Base-by-base conservation (phyloP, 768 basidiomycete species). In the Termitomyces bulborhizus region DNA sequence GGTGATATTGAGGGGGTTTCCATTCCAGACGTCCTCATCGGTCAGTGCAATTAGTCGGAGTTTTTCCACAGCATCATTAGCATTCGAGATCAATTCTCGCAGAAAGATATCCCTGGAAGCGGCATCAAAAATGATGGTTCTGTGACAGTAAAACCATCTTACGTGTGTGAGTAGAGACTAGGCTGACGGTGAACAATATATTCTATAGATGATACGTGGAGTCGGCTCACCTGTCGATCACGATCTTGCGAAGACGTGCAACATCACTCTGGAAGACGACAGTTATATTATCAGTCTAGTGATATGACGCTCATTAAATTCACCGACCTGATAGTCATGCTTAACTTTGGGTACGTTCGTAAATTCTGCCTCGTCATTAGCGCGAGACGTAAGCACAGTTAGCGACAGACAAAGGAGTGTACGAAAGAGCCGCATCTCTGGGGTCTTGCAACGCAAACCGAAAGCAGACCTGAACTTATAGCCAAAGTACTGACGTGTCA, bases 1-100 rank as follows among this genome's bases (percentile, higher is more conserved):
- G 15, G 94, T 96, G 59, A 99, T 86, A 66, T 99, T 99, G 60
- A 96, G 76, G 8, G 83, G 79, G 53, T 83, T 75, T 24, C 85
- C 86, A 59, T 86, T 79, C 75, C 88, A 84, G 21, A 86, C 73
- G 21, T 69, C 74, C 63, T 85, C 85, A 68, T 94, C 88, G 21
- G 81, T 93, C 60, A 99, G 76, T 3, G 91, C 77, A 13, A 84
- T 86, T 43, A 99, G 74, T 26, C 97, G 86, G 51, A 96, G 80
- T 69, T 98, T 98, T 69, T 98, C 96, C 50, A 98, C 75, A 1
- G 97, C 97, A 67, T 99, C 97, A 68, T 98, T 97, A 41, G 95
- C 89, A 65, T 96, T 96, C 6, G 93, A 95, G 61, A 95, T 81
- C 47, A 95, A 76, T 69, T 98, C 95, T 43, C 95, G 90, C 47